A percentile compares a stretch with the other conserved stretches of the same genome.
These are phyloP conservation scores for Candida lessepsii DNA, from an alignment of 805 yeast genomes.

Conservation along the genomic window DNA sequence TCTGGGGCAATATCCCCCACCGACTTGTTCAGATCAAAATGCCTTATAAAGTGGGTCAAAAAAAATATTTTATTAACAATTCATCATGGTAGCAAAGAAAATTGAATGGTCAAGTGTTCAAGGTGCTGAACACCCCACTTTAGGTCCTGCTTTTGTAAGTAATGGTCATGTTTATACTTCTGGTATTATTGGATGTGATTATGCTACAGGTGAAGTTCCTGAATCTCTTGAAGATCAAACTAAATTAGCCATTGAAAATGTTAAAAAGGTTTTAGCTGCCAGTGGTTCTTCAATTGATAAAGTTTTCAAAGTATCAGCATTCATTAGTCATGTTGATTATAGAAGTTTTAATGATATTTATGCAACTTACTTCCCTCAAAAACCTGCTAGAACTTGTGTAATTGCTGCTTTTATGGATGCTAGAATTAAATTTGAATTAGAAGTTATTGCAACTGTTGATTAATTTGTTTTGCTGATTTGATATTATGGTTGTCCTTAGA, in stretches of 20 bases:
- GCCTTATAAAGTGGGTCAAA: background rate
- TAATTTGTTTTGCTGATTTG: too few species aligned
- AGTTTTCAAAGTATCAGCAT: slow-evolving; percentile 50
- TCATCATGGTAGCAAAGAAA: slow-evolving; percentile 21
- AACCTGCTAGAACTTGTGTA: slow-evolving; percentile 56
- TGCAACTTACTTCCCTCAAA: slow-evolving; percentile 42
- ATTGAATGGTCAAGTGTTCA: slow-evolving; percentile 28
- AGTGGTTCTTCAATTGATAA: slow-evolving; percentile 47
- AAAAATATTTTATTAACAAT: too few species aligned
- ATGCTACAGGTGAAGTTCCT: slow-evolving; percentile 40
- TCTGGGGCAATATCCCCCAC: too few species aligned
- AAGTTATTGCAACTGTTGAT: slow-evolving; percentile 42
- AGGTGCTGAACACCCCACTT: slow-evolving; percentile 30
- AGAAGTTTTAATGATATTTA: slow-evolving; percentile 46
- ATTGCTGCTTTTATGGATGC: slow-evolving; percentile 52
- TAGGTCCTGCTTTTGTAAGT: slow-evolving; percentile 28
- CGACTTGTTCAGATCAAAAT: background rate
- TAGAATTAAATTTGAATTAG: slow-evolving; percentile 50
- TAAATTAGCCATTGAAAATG: slow-evolving; percentile 42
- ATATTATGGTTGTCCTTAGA: too few species aligned
- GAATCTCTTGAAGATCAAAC: slow-evolving; percentile 46
- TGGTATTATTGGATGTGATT: slow-evolving; percentile 46
- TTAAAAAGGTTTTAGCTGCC: slow-evolving; percentile 40
- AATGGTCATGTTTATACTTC: slow-evolving; percentile 43
- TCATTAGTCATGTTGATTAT: slow-evolving; percentile 44